Evolutionary conservation across 164 flowering plant genomes (phyloP).

Genomic region (Warburgia ugandensis): DNA sequence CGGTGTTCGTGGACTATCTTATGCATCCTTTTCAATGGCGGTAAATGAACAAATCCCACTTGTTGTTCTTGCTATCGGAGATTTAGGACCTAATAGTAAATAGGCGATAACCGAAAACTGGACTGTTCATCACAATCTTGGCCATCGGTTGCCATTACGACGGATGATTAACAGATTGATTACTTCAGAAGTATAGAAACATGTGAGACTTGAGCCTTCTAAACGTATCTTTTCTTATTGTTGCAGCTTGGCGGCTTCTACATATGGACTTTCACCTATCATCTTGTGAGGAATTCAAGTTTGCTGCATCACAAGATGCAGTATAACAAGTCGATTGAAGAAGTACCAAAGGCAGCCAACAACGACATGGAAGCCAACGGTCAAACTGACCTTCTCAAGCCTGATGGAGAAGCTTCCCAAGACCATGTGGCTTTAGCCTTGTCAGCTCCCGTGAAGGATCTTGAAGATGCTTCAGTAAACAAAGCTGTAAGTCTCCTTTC

Average conservation of each 20-base stretch:
- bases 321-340: slow-evolving; percentile 17
- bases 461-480: slow-evolving; percentile 20
- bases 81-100: too few relatives aligned
- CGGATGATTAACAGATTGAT: too few relatives aligned
- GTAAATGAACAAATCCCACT: too few relatives aligned
- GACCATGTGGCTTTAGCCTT: slow-evolving; percentile 21
- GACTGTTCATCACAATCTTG: too few relatives aligned
- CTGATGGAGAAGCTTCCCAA: slow-evolving; percentile 12
- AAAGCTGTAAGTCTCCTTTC: slow-evolving; percentile 27
- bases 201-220: too few relatives aligned
- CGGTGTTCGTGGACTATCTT: slow-evolving; percentile 54
- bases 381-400: slow-evolving; percentile 44
- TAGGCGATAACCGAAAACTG: too few relatives aligned
- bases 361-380: slow-evolving; percentile 34
- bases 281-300: slow-evolving; percentile 45
- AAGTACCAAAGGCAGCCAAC: slow-evolving; percentile 32
- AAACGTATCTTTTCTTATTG: background rate
- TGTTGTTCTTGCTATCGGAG: too few relatives aligned
- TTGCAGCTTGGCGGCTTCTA: slow-evolving; percentile 83
- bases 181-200: too few relatives aligned
- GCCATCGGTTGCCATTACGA: too few relatives aligned
- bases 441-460: slow-evolving; percentile 19
- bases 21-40: slow-evolving; percentile 95
- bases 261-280: slow-evolving; percentile 86
- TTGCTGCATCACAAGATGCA: slow-evolving; percentile 20